Conservation (phyloP, 2,329 filamentous ascomycete species). For the Lasiodiplodia hormozganensis region DNA sequence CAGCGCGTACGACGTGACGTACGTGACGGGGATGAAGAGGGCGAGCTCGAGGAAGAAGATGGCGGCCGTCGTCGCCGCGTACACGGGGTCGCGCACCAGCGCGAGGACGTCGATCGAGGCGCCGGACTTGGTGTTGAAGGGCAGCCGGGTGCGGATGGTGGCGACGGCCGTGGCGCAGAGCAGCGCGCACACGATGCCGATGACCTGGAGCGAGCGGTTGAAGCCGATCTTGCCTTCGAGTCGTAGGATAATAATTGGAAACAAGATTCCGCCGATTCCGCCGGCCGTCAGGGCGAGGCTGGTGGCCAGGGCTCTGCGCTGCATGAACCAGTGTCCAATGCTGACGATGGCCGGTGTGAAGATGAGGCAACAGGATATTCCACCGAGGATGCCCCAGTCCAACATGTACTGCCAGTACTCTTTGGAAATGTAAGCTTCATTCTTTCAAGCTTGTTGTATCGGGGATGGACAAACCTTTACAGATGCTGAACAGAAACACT, state of each 20-base stretch:
- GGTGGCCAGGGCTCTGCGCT: slow-evolving; percentile 45
- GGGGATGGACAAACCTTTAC: slow-evolving; percentile 32
- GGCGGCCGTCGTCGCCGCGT: slow-evolving; percentile 8
- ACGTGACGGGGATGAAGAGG: slow-evolving; percentile 27
- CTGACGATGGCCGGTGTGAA: slow-evolving; percentile 45
- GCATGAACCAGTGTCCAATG: slow-evolving; percentile 50
- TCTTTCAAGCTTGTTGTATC: background rate
- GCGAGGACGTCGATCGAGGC: slow-evolving; percentile 18
- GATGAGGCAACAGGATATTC: slow-evolving; percentile 47
- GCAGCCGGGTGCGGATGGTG: slow-evolving; percentile 41
- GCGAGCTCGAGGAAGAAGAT: slow-evolving; percentile 28
- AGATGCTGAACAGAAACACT: slow-evolving; percentile 42
- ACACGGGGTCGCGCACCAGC: slow-evolving; percentile 20
- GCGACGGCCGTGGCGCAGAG: slow-evolving; percentile 44
- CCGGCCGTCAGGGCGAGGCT: slow-evolving; percentile 49
- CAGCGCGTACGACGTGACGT: slow-evolving; percentile 24
- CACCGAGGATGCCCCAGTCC: slow-evolving; percentile 48
- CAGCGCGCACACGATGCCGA: slow-evolving; percentile 46
- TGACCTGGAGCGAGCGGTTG: slow-evolving; percentile 47
- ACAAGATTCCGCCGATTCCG: slow-evolving; percentile 44
- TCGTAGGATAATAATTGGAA: slow-evolving; percentile 44
- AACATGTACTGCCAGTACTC: slow-evolving; percentile 54
- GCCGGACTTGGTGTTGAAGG: slow-evolving; percentile 16
- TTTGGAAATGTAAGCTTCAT: slow-evolving; percentile 22
- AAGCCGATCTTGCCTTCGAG: slow-evolving; percentile 46